Conservation (phyloP, 345 rosid species). For the Populus deltoides region DNA sequence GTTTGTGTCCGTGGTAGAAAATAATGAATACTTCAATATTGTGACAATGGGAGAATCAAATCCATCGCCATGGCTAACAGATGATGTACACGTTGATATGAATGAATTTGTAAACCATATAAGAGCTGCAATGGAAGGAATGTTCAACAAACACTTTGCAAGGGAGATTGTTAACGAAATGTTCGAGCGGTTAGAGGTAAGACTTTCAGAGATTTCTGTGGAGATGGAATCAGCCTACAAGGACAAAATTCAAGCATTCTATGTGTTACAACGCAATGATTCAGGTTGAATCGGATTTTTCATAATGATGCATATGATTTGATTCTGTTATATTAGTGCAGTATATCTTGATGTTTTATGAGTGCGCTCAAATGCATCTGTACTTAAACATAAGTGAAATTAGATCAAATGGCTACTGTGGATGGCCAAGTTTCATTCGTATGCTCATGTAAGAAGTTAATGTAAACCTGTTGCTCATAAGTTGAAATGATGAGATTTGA, state of each 20-base stretch:
- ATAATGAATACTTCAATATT: conserved; percentile 38
- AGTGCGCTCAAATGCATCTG: no score
- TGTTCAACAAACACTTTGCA: conserved; percentile 38
- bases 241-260: conserved; percentile 33
- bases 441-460: no score
- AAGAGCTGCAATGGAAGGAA: conserved; percentile 51
- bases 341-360: no score
- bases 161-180: conserved; percentile 21
- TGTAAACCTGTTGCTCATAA: no score
- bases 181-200: conserved; percentile 28
- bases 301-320: no score
- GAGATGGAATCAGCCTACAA: conserved; percentile 36
- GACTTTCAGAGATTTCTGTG: conserved; percentile 28
- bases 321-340: no score
- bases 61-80: conserved; percentile 42
- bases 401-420: no score
- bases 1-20: conserved; percentile 25
- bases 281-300: not conserved
- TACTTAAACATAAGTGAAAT: no score
- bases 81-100: conserved; percentile 30
- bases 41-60: conserved; percentile 37
- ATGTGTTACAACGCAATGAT: conserved; percentile 14
- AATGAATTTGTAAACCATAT: conserved; percentile 34
- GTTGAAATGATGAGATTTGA: no score
- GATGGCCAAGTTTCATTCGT: no score